Base-by-base conservation (phyloP, 2,329 filamentous ascomycete species). In the Cadophora sp. region DNA sequence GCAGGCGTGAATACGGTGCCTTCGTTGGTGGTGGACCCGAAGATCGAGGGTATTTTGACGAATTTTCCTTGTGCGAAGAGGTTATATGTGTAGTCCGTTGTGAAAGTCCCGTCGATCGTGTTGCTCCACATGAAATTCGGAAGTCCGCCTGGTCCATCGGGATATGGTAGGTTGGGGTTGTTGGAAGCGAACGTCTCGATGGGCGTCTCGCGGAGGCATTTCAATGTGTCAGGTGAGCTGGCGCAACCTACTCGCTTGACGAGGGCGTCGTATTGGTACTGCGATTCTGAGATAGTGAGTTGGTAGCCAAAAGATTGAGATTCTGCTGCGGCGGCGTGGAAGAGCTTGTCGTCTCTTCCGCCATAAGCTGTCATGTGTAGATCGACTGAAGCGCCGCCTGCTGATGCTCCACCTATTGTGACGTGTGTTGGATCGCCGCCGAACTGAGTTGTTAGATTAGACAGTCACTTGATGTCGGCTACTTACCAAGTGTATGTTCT, bases 401-500 rank as follows among this genome's bases (percentile, higher is more conserved):
- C 91, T 64, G 88, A 91, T 69, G 85, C 87, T 11, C 92, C 92
- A 19, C 87, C 89, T 0, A 93, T 80, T 0, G 90, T 87, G 11
- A 93, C 89, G 71, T 91, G 90, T 0, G 82, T 75, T 1, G 90
- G 89, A 71, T 63, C 46, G 6, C 60, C 46, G n/a, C 91, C 91
- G 72, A 94, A 94, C 77, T 86, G n/a, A 11, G 14, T 14, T 22
- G 60, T 69, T 40, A 74, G 59, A 22, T 5, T 11, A 59, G n/a
- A 12, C 7, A n/a, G 12, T 5, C 37, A 4, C 1, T 27, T 7
- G 4, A 37, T 27, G 14, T 4, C 56, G 3, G 16, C 9, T 16
- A 67, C 76, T 51, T 76, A 84, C 83, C 71, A 81, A 76, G 62
- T 74, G 71, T 51, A 93, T 91, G 77, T 93, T 81, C 34, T 85